Percentiles rank a stretch among this genome's conserved stretches.
These are phyloP conservation scores for Ogataea haglerorum DNA, from an alignment of 805 yeast genomes.

Conservation along the genomic window DNA sequence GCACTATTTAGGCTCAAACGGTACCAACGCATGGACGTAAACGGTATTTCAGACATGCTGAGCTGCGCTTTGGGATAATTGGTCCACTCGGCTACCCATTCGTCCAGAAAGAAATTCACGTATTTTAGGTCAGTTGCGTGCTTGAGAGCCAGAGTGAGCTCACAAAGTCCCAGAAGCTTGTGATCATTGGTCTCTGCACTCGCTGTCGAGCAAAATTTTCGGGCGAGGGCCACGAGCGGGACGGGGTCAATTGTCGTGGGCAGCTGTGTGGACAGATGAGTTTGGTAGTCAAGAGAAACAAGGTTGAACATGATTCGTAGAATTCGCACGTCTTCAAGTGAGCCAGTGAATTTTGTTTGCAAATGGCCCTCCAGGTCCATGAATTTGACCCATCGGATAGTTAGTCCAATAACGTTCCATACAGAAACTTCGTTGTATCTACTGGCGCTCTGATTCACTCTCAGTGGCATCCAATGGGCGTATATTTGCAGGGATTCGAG, in stretches of 20 bases:
- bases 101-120: conserved; percentile 15
- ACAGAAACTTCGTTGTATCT: conserved; percentile 16
- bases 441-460: not conserved
- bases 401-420: conserved; percentile 16
- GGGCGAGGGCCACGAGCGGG: conserved; percentile 14
- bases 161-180: conserved; percentile 17
- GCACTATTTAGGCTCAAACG: conserved; percentile 12
- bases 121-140: conserved; percentile 2
- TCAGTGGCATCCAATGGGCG: conserved; percentile 19
- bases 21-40: conserved; percentile 22
- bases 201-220: conserved; percentile 9
- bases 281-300: conserved; percentile 17
- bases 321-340: conserved; percentile 12
- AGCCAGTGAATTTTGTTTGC: not conserved
- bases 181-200: conserved; percentile 13
- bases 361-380: conserved; percentile 13
- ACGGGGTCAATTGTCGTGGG: conserved; percentile 19
- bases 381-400: conserved; percentile 16
- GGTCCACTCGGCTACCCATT: conserved; percentile 12
- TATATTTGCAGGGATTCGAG: conserved; percentile 17
- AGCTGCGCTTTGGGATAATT: not conserved
- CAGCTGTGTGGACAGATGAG: conserved; percentile 16
- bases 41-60: conserved; percentile 13
- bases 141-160: conserved; percentile 14
- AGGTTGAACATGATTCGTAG: conserved; percentile 15